These are phyloP conservation scores for Microbotryum violaceum DNA, from an alignment of 1,284 basidiomycete species.

Conservation along the genomic window DNA sequence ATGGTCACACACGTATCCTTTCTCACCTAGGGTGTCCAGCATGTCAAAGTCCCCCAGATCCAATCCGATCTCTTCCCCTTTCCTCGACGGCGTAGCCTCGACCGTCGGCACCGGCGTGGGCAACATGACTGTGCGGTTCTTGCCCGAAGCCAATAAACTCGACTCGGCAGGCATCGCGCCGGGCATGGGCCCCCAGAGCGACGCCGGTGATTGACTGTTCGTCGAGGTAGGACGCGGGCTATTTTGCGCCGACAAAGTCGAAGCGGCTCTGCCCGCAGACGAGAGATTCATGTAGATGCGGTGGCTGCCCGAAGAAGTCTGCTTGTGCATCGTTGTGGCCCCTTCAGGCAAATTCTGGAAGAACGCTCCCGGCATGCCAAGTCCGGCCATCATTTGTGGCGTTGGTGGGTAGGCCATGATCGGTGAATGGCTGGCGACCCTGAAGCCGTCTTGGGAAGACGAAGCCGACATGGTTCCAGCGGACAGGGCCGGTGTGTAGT, in stretches of 20 bases:
- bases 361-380: neutral
- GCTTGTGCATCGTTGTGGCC: neutral
- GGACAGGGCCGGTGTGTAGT: conserved; percentile 15
- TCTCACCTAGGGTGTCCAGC: conserved; percentile 35
- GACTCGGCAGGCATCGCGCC: too few species aligned
- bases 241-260: neutral
- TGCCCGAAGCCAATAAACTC: neutral
- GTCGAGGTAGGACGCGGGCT: neutral
- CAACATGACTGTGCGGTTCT: neutral
- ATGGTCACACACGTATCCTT: neutral
- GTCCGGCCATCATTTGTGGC: neutral
- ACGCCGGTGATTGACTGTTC: too few species aligned
- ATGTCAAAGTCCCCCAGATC: conserved; percentile 34
- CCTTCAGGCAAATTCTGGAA: neutral
- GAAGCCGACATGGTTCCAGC: conserved; percentile 8
- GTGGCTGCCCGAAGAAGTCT: neutral
- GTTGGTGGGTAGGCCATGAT: neutral
- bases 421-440: neutral
- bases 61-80: conserved; percentile 33
- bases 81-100: conserved; percentile 12
- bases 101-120: neutral
- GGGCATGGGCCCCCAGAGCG: too few species aligned
- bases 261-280: neutral
- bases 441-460: conserved; percentile 10
- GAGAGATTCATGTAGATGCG: neutral